Evolutionary conservation across 495 filamentous ascomycete genomes (phyloP), one percentile per base, ranked within the genome.

Genomic region (Cercophora sp.): DNA sequence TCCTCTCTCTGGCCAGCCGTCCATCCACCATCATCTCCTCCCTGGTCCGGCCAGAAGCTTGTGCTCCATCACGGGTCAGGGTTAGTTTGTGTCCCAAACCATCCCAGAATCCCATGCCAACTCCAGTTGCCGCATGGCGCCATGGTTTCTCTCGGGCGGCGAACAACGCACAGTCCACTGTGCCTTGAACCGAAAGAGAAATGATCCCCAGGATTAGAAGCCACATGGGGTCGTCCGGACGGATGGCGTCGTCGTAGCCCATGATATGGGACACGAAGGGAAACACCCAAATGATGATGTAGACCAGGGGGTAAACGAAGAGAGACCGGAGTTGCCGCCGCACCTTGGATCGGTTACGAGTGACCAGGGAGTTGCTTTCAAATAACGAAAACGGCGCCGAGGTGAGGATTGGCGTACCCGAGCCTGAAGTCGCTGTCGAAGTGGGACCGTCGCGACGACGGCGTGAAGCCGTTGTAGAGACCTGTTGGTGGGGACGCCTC

Each of bases 201-300:
- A 81, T 69, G 11, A 79, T 73, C 49, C 74, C 72, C n/a, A 83
- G 49, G 37, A 80, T 64, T 15, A 69, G 67, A n/a, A 89, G 62
- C 49, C 69, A 72, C 39, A 77, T 79, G 4, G 79, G 76, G 9
- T 79, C 76, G 51, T 80, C 57, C 18, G 46, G 41, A 5, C 6
- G 54, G 18, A 61, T 54, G 13, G 70, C 57, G 57, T 85, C 76
- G 44, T 77, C 71, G 67, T 84, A 87, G 32, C 76, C 73, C 31
- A 83, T 58, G 46, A 78, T 71, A 63, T 89, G 81, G 20, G 70
- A 72, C 11, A 84, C 66, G 61, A 89, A 87, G 10, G 87, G 85
- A n/a, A 83, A 65, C 29, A 85, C 62, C 87, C 87, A 91, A 67
- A 86, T 79, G 22, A 82, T 57, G n/a, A 84, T 72, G 70, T 89